Percentiles rank a stretch among this genome's conserved stretches.
Conservation (phyloP, 2,329 filamentous ascomycete species). For the Emergomyces orientalis region DNA sequence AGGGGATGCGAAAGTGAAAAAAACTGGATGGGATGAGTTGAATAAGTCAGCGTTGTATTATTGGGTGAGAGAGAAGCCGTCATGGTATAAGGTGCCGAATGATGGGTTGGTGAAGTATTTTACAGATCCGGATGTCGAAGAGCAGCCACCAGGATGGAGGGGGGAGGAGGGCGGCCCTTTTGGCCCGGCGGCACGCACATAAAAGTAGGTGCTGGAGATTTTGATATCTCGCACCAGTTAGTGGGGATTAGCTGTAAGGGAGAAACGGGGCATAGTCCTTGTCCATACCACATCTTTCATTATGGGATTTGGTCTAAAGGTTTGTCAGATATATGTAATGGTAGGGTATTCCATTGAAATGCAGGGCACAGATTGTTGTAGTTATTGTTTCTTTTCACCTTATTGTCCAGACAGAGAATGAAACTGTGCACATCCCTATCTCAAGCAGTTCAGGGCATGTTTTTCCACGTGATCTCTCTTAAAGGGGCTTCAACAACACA, state of each 20-base stretch:
- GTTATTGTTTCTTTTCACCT: background rate
- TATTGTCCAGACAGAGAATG: background rate
- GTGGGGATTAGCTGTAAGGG: background rate
- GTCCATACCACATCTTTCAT: background rate
- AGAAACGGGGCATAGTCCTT: background rate
- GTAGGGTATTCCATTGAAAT: background rate
- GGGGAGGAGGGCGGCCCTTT: background rate
- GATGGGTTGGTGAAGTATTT: conserved; percentile 27
- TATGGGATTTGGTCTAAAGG: background rate
- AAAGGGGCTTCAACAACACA: background rate
- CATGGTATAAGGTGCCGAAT: conserved; percentile 32
- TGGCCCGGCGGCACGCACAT: background rate
- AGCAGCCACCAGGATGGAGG: background rate
- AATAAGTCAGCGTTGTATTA: conserved; percentile 32
- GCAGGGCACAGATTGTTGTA: background rate
- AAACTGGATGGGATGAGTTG: conserved; percentile 17
- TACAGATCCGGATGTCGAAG: conserved; percentile 18
- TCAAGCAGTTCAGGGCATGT: background rate
- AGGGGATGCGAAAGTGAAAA: conserved; percentile 8
- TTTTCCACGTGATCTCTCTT: background rate
- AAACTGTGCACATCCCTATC: background rate
- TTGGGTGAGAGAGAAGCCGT: conserved; percentile 35
- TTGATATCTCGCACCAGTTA: background rate
- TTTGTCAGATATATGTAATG: background rate
- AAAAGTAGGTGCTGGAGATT: background rate